Conservation (phyloP, 2,329 filamentous ascomycete genomes). For the Alternaria conjuncta region DNA sequence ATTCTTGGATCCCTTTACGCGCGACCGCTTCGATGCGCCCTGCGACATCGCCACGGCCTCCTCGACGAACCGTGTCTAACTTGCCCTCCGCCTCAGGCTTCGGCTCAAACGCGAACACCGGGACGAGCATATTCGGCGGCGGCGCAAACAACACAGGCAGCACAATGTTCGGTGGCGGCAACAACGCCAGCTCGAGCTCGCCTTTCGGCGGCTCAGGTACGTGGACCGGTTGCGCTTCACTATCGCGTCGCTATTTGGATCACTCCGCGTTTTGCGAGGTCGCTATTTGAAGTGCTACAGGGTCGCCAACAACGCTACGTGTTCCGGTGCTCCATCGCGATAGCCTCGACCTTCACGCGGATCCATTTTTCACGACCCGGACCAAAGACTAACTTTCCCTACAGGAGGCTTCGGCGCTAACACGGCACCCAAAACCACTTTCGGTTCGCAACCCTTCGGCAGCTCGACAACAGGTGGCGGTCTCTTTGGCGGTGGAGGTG, state of each 20-base stretch:
- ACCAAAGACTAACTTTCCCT: conserved; percentile 28
- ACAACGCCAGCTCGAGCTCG: conserved; percentile 40
- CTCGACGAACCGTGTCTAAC: conserved; percentile 47
- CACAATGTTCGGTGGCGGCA: conserved; percentile 39
- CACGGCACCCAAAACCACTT: conserved; percentile 31
- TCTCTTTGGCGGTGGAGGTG: conserved; percentile 38
- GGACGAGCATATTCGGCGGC: conserved; percentile 39
- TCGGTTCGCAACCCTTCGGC: conserved; percentile 44
- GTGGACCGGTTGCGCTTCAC: conserved; percentile 45
- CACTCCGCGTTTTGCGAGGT: neutral
- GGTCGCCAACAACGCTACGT: neutral
- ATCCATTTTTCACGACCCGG: neutral
- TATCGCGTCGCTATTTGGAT: conserved; percentile 29
- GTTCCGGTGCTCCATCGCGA: neutral
- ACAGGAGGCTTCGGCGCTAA: conserved; percentile 43
- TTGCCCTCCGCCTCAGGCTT: conserved; percentile 50
- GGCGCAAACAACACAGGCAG: conserved; percentile 41
- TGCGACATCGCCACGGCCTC: conserved; percentile 34
- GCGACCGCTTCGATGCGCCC: conserved; percentile 39
- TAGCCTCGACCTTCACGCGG: neutral
- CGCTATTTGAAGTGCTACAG: neutral
- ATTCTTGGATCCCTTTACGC: conserved; percentile 18
- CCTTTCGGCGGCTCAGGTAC: conserved; percentile 48
- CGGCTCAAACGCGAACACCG: conserved; percentile 44
- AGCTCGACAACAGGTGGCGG: conserved; percentile 42